Conservation (phyloP, 2,329 filamentous ascomycete genomes). For the Alternaria longipes region DNA sequence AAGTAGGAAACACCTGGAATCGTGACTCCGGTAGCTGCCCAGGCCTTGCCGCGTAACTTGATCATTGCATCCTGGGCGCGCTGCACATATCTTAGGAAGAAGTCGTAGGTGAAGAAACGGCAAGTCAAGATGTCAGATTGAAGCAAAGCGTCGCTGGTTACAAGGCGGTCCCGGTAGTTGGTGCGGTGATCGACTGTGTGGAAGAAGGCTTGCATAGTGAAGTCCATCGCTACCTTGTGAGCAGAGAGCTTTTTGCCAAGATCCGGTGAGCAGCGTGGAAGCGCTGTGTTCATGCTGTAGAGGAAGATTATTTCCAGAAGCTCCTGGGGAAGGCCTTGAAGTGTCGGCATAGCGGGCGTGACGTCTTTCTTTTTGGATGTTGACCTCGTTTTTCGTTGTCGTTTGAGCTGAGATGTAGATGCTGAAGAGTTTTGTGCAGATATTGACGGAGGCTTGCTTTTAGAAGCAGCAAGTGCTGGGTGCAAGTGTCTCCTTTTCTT, state of each 20-base stretch:
- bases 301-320: conserved; percentile 50
- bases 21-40: conserved; percentile 39
- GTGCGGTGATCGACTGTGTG: conserved; percentile 44
- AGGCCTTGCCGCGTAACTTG: conserved; percentile 41
- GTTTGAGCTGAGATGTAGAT: conserved; percentile 18
- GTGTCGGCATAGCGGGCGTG: conserved; percentile 41
- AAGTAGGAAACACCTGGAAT: conserved; percentile 37
- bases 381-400: conserved; percentile 21
- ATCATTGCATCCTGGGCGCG: conserved; percentile 42
- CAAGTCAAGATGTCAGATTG: conserved; percentile 45
- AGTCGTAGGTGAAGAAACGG: conserved; percentile 50
- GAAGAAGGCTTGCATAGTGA: conserved; percentile 46
- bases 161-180: conserved; percentile 32
- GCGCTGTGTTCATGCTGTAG: conserved; percentile 47
- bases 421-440: conserved; percentile 12
- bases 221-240: conserved; percentile 37
- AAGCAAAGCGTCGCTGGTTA: conserved; percentile 28
- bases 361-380: conserved; percentile 23
- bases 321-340: conserved; percentile 48
- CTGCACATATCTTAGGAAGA: conserved; percentile 46
- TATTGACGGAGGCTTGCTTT: background rate
- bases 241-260: conserved; percentile 47
- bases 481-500: conserved; percentile 38
- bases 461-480: conserved; percentile 7
- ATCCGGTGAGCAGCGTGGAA: conserved; percentile 42